These are phyloP conservation scores for Phaeomoniella chlamydospora DNA, from an alignment of 2,329 filamentous ascomycete genomes.

Conservation along the genomic window DNA sequence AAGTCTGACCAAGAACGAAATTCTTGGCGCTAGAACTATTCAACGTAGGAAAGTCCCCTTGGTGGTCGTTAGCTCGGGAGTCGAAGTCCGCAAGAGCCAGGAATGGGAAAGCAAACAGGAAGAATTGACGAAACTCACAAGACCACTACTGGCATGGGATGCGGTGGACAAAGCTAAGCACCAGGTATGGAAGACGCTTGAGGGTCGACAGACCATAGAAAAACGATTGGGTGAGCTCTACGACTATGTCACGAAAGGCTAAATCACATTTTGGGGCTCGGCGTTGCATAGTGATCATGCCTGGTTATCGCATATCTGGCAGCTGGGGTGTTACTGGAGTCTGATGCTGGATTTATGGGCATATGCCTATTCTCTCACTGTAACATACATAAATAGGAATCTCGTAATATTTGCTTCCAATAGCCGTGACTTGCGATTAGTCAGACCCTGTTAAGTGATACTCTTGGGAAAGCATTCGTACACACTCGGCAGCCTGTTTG, in stretches of 20 bases:
- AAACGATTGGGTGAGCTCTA: constrained; percentile 61
- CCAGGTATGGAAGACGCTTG: constrained; percentile 64
- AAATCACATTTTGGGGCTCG: no score
- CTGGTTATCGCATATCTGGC: no score
- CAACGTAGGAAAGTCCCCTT: constrained; percentile 63
- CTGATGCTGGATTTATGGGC: no score
- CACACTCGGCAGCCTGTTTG: no score
- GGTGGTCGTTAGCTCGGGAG: constrained; percentile 69
- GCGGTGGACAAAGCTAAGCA: constrained; percentile 65
- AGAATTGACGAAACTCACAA: constrained; percentile 67
- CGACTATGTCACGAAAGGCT: constrained; percentile 3
- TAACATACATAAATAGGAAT: no score
- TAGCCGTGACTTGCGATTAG: no score
- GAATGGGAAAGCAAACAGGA: constrained; percentile 76
- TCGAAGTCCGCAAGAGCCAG: constrained; percentile 48
- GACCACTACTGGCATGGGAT: constrained; percentile 71
- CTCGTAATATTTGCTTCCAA: no score
- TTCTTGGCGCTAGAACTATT: constrained; percentile 63
- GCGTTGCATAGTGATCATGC: no score
- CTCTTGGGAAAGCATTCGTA: no score
- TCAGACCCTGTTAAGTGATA: no score
- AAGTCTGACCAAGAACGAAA: constrained; percentile 71
- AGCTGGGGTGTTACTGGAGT: constrained; percentile 2
- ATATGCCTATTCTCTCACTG: no score
- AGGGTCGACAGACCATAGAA: constrained; percentile 64